These are phyloP conservation scores for Calonectria ilicicola DNA, from an alignment of 2,329 filamentous ascomycete genomes.

Conservation along the genomic window DNA sequence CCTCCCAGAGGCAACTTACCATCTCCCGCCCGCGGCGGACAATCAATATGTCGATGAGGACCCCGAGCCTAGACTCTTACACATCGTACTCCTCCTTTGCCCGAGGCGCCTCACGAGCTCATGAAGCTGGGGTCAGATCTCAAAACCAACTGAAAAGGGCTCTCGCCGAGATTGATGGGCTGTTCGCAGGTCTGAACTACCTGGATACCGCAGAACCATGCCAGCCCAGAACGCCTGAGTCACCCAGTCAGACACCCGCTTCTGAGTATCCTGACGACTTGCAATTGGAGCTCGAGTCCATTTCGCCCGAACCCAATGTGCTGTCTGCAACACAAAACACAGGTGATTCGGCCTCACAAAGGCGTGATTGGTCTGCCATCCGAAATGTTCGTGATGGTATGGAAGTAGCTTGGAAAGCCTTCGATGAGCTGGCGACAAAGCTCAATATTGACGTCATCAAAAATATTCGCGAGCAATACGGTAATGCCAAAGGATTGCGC, in stretches of 20 bases:
- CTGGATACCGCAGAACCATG: slow-evolving; percentile 14
- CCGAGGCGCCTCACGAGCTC: not conserved
- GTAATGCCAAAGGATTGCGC: slow-evolving; percentile 22
- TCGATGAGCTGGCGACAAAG: not conserved
- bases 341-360: not conserved
- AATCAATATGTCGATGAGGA: not conserved
- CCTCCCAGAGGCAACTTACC: not conserved
- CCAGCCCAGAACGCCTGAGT: not conserved
- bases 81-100: not conserved
- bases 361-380: slow-evolving; percentile 19
- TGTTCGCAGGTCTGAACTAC: slow-evolving; percentile 28
- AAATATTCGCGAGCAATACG: slow-evolving; percentile 11
- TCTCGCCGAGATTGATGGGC: slow-evolving; percentile 26
- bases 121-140: not conserved
- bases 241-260: not conserved
- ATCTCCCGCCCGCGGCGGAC: not conserved
- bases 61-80: slow-evolving; percentile 2
- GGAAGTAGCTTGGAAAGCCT: slow-evolving; percentile 20
- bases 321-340: not conserved
- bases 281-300: not conserved
- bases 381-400: slow-evolving; percentile 15
- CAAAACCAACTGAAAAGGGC: slow-evolving; percentile 6
- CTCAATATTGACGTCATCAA: slow-evolving; percentile 13
- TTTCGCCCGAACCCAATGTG: not conserved
- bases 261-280: not conserved